phyloP scores from a whole-genome alignment of 108 stramenopile genomes.

The Skeletonema costatum region DNA sequence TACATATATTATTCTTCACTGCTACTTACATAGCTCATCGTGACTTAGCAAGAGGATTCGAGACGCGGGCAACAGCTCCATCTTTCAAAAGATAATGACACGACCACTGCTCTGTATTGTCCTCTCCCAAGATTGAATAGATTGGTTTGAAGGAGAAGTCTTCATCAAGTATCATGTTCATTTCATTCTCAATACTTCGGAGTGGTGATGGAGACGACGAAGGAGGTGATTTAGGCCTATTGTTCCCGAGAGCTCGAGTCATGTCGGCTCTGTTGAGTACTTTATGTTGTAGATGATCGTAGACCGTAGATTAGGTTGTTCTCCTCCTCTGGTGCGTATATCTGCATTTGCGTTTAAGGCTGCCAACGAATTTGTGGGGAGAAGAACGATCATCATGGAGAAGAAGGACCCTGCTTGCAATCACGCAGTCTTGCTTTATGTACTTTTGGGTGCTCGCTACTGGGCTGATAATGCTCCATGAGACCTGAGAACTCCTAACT shows the following conservation, averaged over 20 bases:
- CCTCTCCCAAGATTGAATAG: neutral
- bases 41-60: neutral
- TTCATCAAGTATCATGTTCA: neutral
- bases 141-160: neutral
- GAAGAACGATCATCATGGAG: too few species aligned
- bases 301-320: too few species aligned
- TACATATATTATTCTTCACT: too few species aligned
- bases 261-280: neutral
- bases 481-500: too few species aligned
- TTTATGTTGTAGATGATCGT: too few species aligned
- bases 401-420: too few species aligned
- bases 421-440: neutral
- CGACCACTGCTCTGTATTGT: neutral
- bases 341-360: too few species aligned
- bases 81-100: neutral
- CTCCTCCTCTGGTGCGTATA: too few species aligned
- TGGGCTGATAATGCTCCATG: too few species aligned
- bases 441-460: neutral
- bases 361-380: too few species aligned
- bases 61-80: neutral
- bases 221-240: neutral
- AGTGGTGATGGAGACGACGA: neutral
- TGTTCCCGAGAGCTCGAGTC: neutral
- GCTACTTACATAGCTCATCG: neutral
- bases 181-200: neutral